Percentiles rank a stretch among this genome's conserved stretches.
Conservation (phyloP, 176 grass and related monocot species). For the Carex littledalei region DNA sequence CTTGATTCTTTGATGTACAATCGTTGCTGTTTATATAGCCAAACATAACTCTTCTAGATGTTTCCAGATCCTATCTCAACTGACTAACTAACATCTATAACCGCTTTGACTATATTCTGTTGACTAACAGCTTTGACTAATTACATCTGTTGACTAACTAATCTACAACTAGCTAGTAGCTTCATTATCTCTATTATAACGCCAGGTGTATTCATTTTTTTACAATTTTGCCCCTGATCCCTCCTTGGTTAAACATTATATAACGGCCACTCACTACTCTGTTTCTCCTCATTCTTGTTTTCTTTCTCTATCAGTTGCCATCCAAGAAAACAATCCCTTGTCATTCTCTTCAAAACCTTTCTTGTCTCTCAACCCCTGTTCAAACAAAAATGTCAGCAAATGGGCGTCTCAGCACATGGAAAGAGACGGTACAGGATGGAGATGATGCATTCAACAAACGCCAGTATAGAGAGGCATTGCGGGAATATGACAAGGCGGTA, state of each 20-base stretch:
- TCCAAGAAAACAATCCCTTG: not conserved
- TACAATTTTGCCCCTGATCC: not conserved
- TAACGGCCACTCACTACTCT: not conserved
- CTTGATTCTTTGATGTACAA: too few relatives aligned
- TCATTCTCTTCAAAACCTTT: not conserved
- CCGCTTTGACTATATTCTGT: too few relatives aligned
- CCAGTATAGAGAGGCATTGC: conserved; percentile 43
- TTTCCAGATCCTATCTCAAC: too few relatives aligned
- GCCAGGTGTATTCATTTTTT: not conserved
- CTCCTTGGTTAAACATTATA: not conserved
- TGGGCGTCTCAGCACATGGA: not conserved
- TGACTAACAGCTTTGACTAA: too few relatives aligned
- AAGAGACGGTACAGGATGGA: conserved; percentile 34
- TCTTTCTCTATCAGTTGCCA: not conserved
- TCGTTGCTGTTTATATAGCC: too few relatives aligned
- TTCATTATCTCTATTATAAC: too few relatives aligned
- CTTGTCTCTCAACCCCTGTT: not conserved
- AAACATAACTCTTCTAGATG: too few relatives aligned
- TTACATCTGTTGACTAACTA: too few relatives aligned
- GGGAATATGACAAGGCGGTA: conserved; percentile 48
- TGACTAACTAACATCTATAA: too few relatives aligned
- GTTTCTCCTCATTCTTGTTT: not conserved
- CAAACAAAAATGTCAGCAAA: not conserved
- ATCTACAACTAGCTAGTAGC: too few relatives aligned
- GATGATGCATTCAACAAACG: conserved; percentile 68